Conservation (phyloP, 1,284 basidiomycete genomes). For the Polyporus tsugae region DNA sequence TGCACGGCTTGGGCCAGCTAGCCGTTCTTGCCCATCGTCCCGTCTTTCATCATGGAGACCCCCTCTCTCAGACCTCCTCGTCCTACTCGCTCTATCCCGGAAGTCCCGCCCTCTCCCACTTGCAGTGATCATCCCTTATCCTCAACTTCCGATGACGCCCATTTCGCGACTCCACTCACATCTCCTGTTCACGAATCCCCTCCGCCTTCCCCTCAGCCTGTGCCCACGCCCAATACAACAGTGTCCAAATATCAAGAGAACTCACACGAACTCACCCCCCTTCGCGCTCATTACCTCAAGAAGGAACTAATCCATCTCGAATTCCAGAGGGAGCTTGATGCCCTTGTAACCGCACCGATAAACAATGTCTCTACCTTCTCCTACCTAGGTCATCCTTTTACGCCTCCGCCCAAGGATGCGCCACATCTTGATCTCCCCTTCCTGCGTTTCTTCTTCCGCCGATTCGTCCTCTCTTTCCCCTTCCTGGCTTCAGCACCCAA, state of each 20-base stretch:
- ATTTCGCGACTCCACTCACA: conserved; percentile 38
- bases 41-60: conserved; percentile 27
- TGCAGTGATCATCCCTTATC: conserved; percentile 29
- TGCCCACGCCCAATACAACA: not conserved
- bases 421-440: conserved; percentile 82
- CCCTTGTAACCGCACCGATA: conserved; percentile 65
- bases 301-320: conserved; percentile 73
- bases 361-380: conserved; percentile 80
- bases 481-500: conserved; percentile 89
- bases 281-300: conserved; percentile 47
- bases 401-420: conserved; percentile 70
- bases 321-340: conserved; percentile 78
- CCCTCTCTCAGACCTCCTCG: conserved; percentile 31
- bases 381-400: conserved; percentile 88
- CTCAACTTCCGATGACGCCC: conserved; percentile 31
- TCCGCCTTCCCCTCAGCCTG: conserved; percentile 11
- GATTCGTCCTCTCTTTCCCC: conserved; percentile 92
- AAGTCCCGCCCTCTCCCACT: conserved; percentile 22
- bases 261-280: conserved; percentile 40
- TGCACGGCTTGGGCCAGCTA: conserved; percentile 10
- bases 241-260: conserved; percentile 1
- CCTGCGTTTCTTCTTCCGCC: conserved; percentile 87
- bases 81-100: conserved; percentile 32
- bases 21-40: conserved; percentile 26
- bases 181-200: conserved; percentile 22